Evolutionary conservation across 768 basidiomycete species (phyloP), one percentile per base, ranked within the genome.

Genomic region (Termitomyces sp.): DNA sequence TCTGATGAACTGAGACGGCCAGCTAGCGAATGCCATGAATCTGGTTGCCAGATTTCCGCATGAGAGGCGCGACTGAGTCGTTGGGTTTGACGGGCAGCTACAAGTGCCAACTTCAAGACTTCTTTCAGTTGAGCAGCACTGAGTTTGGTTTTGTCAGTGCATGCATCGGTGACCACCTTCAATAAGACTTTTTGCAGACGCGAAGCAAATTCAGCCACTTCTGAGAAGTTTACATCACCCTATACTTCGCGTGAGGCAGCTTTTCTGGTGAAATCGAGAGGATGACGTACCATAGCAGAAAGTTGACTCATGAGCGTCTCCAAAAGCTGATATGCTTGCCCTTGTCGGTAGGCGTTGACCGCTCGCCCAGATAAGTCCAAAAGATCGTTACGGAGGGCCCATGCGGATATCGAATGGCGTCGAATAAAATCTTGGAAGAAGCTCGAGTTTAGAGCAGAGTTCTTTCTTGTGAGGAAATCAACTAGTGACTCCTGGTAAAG

Each of bases 351-450:
- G 1, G 76, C 69, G 65, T 97, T 97, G 62, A 90, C 79, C 4
- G 87, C 81, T 55, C 80, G 81, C 40, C 67, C 71, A 1, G 80
- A 75, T 8, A 83, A 70, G 17, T 78, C 74, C 37, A 91, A 60
- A n/a, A 96, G 67, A 54, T 80, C 76, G 17, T 76, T 67, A 10
- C 85, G 81, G 21, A 94, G 68, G 35, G 61, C 67, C 89, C 92
- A 94, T 19, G 81, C 89, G 14, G 77, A 71, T 3, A 68, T 55
- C 0, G 90, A 84, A 69, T 81, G 81, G 39, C 89, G 84, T 19
- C 79, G 79, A 57, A 89, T 75, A 66, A 89, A 89, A 53, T 92
- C 89, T 46, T 83, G 77, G 75, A 98, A 88, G 75, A 94, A 94
- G 45, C 68, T 71, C 5, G 80, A 68, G 63, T 88, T 86, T 44